These are phyloP conservation scores for Furcasterigmium sp. DNA, from an alignment of 2,329 filamentous ascomycete genomes.

Conservation along the genomic window DNA sequence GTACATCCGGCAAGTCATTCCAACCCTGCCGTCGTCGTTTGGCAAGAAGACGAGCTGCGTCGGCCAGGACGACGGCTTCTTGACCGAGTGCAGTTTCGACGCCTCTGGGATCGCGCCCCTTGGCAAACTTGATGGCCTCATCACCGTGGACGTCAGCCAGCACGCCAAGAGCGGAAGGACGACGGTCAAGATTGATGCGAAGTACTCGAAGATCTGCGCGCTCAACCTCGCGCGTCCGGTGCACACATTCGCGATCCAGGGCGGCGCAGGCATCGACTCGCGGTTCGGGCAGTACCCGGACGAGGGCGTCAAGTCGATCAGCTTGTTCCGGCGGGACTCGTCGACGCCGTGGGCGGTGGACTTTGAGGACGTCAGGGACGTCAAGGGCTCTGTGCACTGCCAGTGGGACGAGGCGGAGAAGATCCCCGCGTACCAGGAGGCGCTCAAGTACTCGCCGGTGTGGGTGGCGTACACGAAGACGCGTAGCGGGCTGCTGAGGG, in stretches of 20 bases:
- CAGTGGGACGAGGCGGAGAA: conserved; percentile 78
- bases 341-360: conserved; percentile 70
- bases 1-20: conserved; percentile 63
- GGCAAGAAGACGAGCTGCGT: conserved; percentile 55
- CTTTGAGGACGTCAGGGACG: conserved; percentile 36
- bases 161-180: conserved; percentile 40
- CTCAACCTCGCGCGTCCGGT: conserved; percentile 68
- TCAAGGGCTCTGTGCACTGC: conserved; percentile 68
- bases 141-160: conserved; percentile 56
- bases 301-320: conserved; percentile 61
- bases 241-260: conserved; percentile 57
- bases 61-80: conserved; percentile 64
- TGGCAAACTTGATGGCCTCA: conserved; percentile 48
- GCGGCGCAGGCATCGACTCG: conserved; percentile 51
- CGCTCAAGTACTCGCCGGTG: conserved; percentile 66
- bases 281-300: conserved; percentile 61
- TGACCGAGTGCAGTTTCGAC: conserved; percentile 60
- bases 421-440: conserved; percentile 82
- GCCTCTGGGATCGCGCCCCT: conserved; percentile 56
- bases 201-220: conserved; percentile 74
- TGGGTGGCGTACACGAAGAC: conserved; percentile 77
- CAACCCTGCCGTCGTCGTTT: conserved; percentile 63
- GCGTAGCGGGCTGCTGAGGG: conserved; percentile 54
- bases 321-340: conserved; percentile 81
- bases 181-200: conserved; percentile 60